These are phyloP conservation scores for Alternaria triticina DNA, from an alignment of 2,329 filamentous ascomycete genomes.

Conservation along the genomic window DNA sequence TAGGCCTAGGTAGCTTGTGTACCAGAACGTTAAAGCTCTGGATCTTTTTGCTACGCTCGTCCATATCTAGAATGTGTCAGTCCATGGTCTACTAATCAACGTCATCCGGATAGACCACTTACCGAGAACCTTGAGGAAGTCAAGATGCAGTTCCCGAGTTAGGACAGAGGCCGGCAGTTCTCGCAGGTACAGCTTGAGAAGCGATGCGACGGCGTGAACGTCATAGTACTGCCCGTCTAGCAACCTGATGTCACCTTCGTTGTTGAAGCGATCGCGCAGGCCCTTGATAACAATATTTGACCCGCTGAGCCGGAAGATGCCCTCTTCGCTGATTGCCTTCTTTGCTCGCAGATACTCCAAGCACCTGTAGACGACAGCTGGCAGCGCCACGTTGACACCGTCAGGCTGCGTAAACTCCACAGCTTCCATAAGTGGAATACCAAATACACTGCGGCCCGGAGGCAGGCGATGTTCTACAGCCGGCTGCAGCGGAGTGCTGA, in stretches of 20 bases:
- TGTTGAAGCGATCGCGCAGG: conserved; percentile 91
- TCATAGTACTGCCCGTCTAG: conserved; percentile 89
- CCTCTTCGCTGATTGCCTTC: conserved; percentile 83
- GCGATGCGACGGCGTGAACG: conserved; percentile 91
- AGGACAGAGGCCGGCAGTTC: conserved; percentile 91
- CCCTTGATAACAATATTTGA: conserved; percentile 93
- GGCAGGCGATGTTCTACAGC: conserved; percentile 38
- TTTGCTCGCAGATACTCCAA: conserved; percentile 90
- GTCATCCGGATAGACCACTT: conserved; percentile 30
- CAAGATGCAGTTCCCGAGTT: conserved; percentile 85
- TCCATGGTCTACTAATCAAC: neutral
- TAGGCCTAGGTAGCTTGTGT: conserved; percentile 78
- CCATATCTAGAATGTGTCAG: conserved; percentile 65
- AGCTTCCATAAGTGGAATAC: conserved; percentile 82
- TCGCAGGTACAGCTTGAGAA: conserved; percentile 91
- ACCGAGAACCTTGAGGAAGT: conserved; percentile 82
- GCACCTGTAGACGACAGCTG: conserved; percentile 92
- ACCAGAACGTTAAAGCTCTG: conserved; percentile 77
- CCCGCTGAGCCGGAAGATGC: conserved; percentile 96
- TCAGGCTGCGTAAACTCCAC: conserved; percentile 78
- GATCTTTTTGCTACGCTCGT: conserved; percentile 77
- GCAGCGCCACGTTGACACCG: conserved; percentile 77
- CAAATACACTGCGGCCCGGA: conserved; percentile 72
- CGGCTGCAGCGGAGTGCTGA: conserved; percentile 22
- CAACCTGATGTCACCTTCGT: conserved; percentile 88